These are phyloP conservation scores for Beauveria pseudobassiana DNA, from an alignment of 2,329 filamentous ascomycete genomes.

Conservation along the genomic window DNA sequence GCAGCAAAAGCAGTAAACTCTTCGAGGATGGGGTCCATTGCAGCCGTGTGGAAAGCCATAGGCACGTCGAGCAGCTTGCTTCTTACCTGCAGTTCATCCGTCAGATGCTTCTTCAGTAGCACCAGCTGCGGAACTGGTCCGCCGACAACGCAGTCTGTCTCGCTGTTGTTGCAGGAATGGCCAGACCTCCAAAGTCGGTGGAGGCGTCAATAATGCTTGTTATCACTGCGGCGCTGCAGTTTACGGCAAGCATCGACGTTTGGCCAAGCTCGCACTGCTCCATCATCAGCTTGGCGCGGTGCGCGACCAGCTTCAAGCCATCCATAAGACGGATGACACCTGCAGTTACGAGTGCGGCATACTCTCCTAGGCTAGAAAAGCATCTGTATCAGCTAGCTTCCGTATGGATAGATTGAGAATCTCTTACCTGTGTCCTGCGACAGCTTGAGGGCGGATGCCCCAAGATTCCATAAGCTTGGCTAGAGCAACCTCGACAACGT, in stretches of 20 bases:
- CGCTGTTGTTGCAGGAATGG: slow-evolving; percentile 26
- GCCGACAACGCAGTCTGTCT: slow-evolving; percentile 22
- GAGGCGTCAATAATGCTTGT: neutral
- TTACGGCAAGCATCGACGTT: slow-evolving; percentile 18
- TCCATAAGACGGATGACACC: slow-evolving; percentile 15
- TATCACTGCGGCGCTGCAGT: slow-evolving; percentile 12
- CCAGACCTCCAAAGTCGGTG: slow-evolving; percentile 10
- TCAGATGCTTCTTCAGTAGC: slow-evolving; percentile 8
- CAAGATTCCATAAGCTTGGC: slow-evolving; percentile 22
- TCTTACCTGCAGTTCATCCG: slow-evolving; percentile 18
- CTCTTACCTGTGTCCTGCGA: slow-evolving; percentile 19
- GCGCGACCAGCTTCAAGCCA: slow-evolving; percentile 17
- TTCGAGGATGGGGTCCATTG: slow-evolving; percentile 20
- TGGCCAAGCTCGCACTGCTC: slow-evolving; percentile 12
- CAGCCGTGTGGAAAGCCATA: slow-evolving; percentile 23
- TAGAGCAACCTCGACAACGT: slow-evolving; percentile 24
- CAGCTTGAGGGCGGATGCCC: slow-evolving; percentile 16
- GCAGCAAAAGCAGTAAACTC: slow-evolving; percentile 12
- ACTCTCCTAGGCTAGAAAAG: slow-evolving; percentile 19
- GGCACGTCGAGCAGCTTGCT: slow-evolving; percentile 19
- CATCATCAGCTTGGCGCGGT: slow-evolving; percentile 17
- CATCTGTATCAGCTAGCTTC: neutral
- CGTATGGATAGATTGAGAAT: neutral
- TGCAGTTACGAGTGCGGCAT: slow-evolving; percentile 18
- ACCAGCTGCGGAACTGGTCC: slow-evolving; percentile 17